Percentiles rank a stretch among this genome's conserved stretches.
Conservation (phyloP, 2,329 filamentous ascomycete species). For the Aspergillus sergii region DNA sequence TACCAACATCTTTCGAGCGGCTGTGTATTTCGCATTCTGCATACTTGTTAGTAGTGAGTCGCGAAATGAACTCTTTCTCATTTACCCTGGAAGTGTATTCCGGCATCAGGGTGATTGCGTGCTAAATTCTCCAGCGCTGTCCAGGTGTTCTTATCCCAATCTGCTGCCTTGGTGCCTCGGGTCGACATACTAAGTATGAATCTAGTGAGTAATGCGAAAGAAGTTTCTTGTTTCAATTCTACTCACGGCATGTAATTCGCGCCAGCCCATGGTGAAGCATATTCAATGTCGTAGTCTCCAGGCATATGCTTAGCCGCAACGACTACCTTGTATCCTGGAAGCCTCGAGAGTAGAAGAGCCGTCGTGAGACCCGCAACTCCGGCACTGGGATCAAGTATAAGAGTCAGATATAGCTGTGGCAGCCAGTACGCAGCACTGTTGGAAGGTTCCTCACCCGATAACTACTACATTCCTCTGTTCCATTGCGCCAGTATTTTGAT, state of each 20-base stretch:
- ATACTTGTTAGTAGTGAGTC: background rate
- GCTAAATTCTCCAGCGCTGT: slow-evolving; percentile 60
- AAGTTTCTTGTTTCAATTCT: background rate
- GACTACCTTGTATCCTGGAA: slow-evolving; percentile 59
- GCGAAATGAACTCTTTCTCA: background rate
- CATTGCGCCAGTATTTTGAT: background rate
- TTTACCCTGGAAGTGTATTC: slow-evolving; percentile 72
- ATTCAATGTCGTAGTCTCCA: slow-evolving; percentile 86
- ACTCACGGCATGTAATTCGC: slow-evolving; percentile 74
- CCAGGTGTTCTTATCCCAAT: slow-evolving; percentile 57
- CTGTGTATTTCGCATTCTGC: slow-evolving; percentile 52
- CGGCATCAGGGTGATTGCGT: slow-evolving; percentile 69
- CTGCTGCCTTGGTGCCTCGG: slow-evolving; percentile 18
- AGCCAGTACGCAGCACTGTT: background rate
- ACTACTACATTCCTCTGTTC: background rate
- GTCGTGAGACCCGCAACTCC: slow-evolving; percentile 63
- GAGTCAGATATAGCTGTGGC: background rate
- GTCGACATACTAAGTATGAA: background rate
- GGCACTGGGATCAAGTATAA: slow-evolving; percentile 47
- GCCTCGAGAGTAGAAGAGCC: slow-evolving; percentile 42
- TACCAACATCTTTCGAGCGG: slow-evolving; percentile 63
- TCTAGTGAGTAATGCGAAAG: background rate
- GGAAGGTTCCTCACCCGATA: background rate
- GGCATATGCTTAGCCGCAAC: slow-evolving; percentile 85
- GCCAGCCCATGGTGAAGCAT: slow-evolving; percentile 84